Evolutionary conservation across 2,329 filamentous ascomycete genomes (phyloP), one percentile per base, ranked within the genome.

Genomic region (Pyrenochaeta sp.): DNA sequence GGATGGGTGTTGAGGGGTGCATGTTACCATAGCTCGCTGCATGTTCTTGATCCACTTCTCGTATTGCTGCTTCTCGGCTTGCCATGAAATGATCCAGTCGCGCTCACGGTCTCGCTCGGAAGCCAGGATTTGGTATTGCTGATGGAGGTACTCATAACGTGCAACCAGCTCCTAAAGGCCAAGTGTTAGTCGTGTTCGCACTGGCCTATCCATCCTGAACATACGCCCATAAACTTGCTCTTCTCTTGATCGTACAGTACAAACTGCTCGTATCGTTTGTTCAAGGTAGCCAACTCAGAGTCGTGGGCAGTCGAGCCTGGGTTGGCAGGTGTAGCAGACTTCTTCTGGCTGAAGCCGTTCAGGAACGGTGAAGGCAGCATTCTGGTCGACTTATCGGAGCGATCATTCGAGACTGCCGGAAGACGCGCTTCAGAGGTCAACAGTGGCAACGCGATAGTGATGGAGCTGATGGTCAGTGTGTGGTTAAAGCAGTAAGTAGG

Each of bases 141-240:
- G 69, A 37, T 61, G 61, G 6, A 80, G 56, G 52, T 69, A 72
- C 47, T 79, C 73, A 61, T 81, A 79, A n/a, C 78, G 74, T 28
- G 61, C 67, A 40, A 81, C 65, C 12, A 82, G 59, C 57, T 81
- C 79, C 76, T 80, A 45, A 6, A 27, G 19, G 3, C 1, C n/a
- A 24, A 44, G 40, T 19, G 54, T 64, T 40, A 68, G 58, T 48
- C 10, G 36, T 37, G 15, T 37, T 9, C 6, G 6, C 2, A 3
- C 22, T 47, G 7, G 45, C 9, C 37, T 13, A 28, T 13, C 12
- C 37, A 25, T n/a, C 2, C 27, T 39, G 4, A 47, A 51, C 64
- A 28, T 50, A 77, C 77, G 52, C 72, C 64, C 34, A 80, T 66
- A 30, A 80, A 66, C 6, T 62, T 61, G 19, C 71, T 68, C 57